Evolutionary conservation across 768 basidiomycete species (phyloP), one percentile per base, ranked within the genome.

Genomic region (Termitomyces sp.): DNA sequence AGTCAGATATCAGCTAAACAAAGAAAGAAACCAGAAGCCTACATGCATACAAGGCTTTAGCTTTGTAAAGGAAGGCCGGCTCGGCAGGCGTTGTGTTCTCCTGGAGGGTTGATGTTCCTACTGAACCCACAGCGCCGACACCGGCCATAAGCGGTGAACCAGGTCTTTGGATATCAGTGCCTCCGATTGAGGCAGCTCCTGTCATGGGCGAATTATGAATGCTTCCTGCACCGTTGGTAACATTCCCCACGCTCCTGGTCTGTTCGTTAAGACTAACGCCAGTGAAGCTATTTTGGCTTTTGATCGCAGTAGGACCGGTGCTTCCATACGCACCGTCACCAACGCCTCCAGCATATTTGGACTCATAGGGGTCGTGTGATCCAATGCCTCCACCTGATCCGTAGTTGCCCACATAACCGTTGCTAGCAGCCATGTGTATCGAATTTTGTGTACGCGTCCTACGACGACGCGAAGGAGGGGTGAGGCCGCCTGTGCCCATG

Each of bases 31-130:
- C 1, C 6, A 40, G 13, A 52, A 16, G 76, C 86, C 70, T 66
- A 95, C 94, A 97, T 54, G 88, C 83, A 77, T 95, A 97, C 55
- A 95, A 74, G 7, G 94, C 94, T 67, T 91, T 92, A 50, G 94
- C 94, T 68, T 83, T 90, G 76, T 91, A 90, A 9, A 75, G 68
- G 62, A 83, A 86, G 40, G 70, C 50, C 11, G 52, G 43, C 11
- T 85, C 86, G 18, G 74, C 65, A 58, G 61, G 65, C 9, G 59
- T 65, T 43, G 52, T 67, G 48, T 62, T 66, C 70, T 54, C 68
- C 30, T 30, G 68, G 63, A 45, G 68, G 60, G 54, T 72, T 59
- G 49, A 57, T 16, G 57, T 50, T 33, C 56, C 60, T 16, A 54
- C 33, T 36, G 52, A 48, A 20, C 68, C 81, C 10, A 86, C 87